Base-by-base conservation (phyloP, 768 basidiomycete genomes). In the Mycena vitilis region DNA sequence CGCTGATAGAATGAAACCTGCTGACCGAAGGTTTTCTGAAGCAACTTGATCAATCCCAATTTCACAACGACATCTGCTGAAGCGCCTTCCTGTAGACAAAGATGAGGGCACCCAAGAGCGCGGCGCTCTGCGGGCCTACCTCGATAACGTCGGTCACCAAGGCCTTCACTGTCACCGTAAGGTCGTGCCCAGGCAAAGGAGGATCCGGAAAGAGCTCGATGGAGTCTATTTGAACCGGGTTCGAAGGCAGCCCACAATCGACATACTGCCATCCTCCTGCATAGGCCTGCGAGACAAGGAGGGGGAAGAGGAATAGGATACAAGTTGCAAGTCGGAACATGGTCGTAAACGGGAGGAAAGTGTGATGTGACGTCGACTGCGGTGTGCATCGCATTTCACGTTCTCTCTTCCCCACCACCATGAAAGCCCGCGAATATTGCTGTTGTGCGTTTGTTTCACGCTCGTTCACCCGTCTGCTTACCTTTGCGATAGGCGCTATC, bases 51-150 rank as follows among this genome's bases (percentile, higher is more conserved):
- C 4, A 22, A 16, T 11, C 98, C 98, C n/a, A 99, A 84, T 79
- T 98, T 99, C 63, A 99, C 97, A 1, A 81, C 80, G 5, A 99
- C 95, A 72, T 96, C 90, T 10, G 92, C 97, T 73, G 88, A 93
- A 45, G 97, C 93, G 7, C 98, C 98, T 6, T 96, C 91, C 96
- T 98, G 71, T 11, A 38, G 8, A 40, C 8, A n/a, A n/a, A 65
- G 61, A 37, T 66, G 34, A 65, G 49, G 47, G 34, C 18, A 13
- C 18, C 2, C 30, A 30, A 30, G 20, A 47, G 12, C 2, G 23
- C 15, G 49, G 1, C 23, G 10, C 18, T 12, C 52, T 47, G 18
- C 45, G 16, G 37, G 60, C 82, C 36, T 68, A 96, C 96, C 82
- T 92, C 85, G 69, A 99, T 89, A 7, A 73, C 77, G 63, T 89